Evolutionary conservation across 2,329 filamentous ascomycete genomes (phyloP).

Genomic region (Endoconidiophora laricicola): DNA sequence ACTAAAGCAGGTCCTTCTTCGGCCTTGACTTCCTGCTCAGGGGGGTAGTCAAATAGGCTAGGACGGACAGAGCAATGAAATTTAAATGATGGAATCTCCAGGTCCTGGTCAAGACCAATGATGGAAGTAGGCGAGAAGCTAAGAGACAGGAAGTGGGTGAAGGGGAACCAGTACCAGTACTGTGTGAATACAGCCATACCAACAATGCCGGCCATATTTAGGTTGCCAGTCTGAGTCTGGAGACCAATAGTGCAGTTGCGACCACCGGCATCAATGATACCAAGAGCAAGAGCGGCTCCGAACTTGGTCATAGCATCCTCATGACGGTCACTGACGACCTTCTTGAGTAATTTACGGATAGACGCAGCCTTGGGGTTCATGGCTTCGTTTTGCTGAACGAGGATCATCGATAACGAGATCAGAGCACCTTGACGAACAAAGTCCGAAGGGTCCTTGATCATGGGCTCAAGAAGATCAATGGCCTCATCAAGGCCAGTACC

Average conservation of each 20-base stretch:
- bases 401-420: conserved; percentile 90
- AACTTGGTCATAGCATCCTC: conserved; percentile 99
- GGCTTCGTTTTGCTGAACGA: conserved; percentile 97
- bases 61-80: conserved; percentile 90
- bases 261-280: conserved; percentile 94
- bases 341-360: conserved; percentile 84
- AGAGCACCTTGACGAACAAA: conserved; percentile 94
- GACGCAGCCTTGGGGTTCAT: conserved; percentile 94
- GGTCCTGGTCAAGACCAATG: conserved; percentile 82
- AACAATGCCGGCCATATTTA: conserved; percentile 97
- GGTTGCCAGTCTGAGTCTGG: conserved; percentile 92
- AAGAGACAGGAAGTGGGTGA: conserved; percentile 90
- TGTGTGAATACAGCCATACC: conserved; percentile 97
- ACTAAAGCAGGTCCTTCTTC: conserved; percentile 89
- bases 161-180: conserved; percentile 99
- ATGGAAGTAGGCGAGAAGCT: conserved; percentile 95
- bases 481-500: conserved; percentile 92
- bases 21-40: conserved; percentile 85
- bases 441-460: conserved; percentile 98
- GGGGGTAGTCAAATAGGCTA: conserved; percentile 94
- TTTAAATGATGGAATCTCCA: conserved; percentile 87
- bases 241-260: conserved; percentile 97
- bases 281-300: conserved; percentile 79
- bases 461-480: conserved; percentile 89
- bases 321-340: conserved; percentile 84